phyloP scores from a whole-genome alignment of 495 filamentous ascomycete species.

The Neurospora discreta region DNA sequence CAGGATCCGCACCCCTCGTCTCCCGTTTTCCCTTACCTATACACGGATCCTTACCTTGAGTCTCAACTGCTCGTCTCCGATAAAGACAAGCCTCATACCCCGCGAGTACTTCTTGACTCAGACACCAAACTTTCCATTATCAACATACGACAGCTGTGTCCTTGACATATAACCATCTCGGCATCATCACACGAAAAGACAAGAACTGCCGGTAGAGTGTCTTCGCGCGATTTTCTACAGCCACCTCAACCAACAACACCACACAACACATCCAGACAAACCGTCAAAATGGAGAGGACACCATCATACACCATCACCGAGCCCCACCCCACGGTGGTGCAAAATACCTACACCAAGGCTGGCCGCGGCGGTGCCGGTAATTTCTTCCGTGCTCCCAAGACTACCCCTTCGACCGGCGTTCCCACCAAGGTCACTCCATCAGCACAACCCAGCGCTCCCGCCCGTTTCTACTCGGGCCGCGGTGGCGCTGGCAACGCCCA shows the following conservation, averaged over 20 bases:
- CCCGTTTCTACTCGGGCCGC: conserved; percentile 64
- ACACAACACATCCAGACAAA: conserved; percentile 17
- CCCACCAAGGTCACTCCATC: conserved; percentile 15
- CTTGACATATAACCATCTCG: not conserved
- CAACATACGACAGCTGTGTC: not conserved
- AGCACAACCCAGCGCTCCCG: conserved; percentile 25
- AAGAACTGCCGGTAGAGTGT: no score
- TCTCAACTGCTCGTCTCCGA: not conserved
- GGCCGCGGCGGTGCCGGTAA: conserved; percentile 89
- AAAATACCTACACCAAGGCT: conserved; percentile 54
- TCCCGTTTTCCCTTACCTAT: not conserved
- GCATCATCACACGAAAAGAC: no score
- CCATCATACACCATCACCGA: conserved; percentile 59
- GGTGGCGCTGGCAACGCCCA: conserved; percentile 88
- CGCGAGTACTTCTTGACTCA: not conserved
- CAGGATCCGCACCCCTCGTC: not conserved
- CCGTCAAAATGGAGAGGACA: conserved; percentile 18
- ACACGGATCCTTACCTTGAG: not conserved
- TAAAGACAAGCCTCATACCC: not conserved
- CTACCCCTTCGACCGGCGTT: conserved; percentile 35
- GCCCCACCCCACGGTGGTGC: conserved; percentile 62
- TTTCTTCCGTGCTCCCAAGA: conserved; percentile 58
- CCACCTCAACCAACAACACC: conserved; percentile 5
- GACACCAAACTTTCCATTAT: not conserved
- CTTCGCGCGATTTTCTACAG: not conserved